Percentiles rank a stretch among this genome's conserved stretches.
phyloP scores from a whole-genome alignment of 1,139 yeast genomes.

The Yamadazyma jaroonii region DNA sequence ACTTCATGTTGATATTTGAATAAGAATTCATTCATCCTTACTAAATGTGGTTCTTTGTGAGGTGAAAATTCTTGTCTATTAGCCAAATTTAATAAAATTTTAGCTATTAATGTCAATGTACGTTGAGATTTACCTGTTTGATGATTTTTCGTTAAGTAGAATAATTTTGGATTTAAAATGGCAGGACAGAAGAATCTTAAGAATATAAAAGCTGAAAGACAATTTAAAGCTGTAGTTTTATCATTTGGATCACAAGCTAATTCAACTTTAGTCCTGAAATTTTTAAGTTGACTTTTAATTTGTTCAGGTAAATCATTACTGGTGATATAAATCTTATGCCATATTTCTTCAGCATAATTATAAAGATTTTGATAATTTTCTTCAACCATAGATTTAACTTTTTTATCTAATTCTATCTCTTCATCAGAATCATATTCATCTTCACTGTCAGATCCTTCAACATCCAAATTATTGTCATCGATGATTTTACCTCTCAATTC shows the following conservation, averaged over 20 bases:
- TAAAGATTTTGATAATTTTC: constrained; percentile 53
- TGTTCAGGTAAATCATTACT: constrained; percentile 75
- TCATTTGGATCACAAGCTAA: constrained; percentile 59
- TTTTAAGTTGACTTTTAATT: constrained; percentile 59
- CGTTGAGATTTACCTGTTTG: constrained; percentile 72
- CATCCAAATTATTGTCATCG: constrained; percentile 20
- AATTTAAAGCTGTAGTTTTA: constrained; percentile 55
- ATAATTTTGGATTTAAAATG: constrained; percentile 80
- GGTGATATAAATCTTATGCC: constrained; percentile 69
- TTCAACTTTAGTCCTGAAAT: constrained; percentile 60
- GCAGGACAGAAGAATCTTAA: constrained; percentile 91
- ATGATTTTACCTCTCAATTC: constrained; percentile 22
- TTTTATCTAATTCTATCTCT: constrained; percentile 25
- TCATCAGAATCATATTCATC: constrained; percentile 32
- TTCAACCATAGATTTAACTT: constrained; percentile 34
- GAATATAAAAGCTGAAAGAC: constrained; percentile 80
- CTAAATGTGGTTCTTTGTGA: constrained; percentile 81
- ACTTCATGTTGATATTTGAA: constrained; percentile 57
- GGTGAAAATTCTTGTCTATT: constrained; percentile 69
- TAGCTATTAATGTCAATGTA: constrained; percentile 80
- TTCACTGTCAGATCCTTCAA: constrained; percentile 21
- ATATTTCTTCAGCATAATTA: constrained; percentile 58
- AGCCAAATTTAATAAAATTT: constrained; percentile 75
- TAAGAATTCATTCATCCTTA: constrained; percentile 67
- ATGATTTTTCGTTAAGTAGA: constrained; percentile 67